phyloP scores from a whole-genome alignment of 805 yeast genomes.

The Zygosaccharomyces siamensis region DNA sequence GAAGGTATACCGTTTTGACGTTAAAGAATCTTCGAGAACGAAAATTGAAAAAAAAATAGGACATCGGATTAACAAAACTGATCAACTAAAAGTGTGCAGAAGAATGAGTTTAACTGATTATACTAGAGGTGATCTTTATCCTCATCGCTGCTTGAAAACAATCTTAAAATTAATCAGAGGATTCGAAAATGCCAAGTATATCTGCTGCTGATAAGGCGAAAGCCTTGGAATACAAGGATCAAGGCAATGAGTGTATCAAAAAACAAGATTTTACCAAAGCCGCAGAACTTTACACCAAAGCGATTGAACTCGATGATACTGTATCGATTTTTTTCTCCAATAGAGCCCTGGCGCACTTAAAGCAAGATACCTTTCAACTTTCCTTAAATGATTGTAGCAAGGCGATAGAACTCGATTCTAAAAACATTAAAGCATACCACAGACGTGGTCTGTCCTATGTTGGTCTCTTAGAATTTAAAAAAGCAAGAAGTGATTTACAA shows the following conservation, averaged over 20 bases:
- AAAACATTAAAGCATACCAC: constrained; percentile 75
- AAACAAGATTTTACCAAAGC: constrained; percentile 61
- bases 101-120: background rate
- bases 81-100: background rate
- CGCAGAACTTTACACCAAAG: constrained; percentile 63
- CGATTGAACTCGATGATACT: constrained; percentile 57
- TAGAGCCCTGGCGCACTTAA: constrained; percentile 85
- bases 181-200: constrained; percentile 18
- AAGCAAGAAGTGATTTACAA: constrained; percentile 67
- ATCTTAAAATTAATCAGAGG: background rate
- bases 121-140: background rate
- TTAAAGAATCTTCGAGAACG: background rate
- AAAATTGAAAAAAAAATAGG: background rate
- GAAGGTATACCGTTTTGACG: no score
- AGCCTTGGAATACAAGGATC: constrained; percentile 53
- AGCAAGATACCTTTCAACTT: constrained; percentile 78
- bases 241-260: constrained; percentile 73
- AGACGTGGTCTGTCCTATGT: constrained; percentile 78
- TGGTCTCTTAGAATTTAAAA: constrained; percentile 70
- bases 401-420: constrained; percentile 63
- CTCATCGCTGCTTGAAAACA: background rate
- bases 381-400: constrained; percentile 74
- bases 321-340: constrained; percentile 72
- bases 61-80: background rate
- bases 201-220: constrained; percentile 22